Evolutionary conservation across 192 early-diverging fungal species (phyloP), one percentile per base, ranked within the genome.

Genomic region (Backusella circina): DNA sequence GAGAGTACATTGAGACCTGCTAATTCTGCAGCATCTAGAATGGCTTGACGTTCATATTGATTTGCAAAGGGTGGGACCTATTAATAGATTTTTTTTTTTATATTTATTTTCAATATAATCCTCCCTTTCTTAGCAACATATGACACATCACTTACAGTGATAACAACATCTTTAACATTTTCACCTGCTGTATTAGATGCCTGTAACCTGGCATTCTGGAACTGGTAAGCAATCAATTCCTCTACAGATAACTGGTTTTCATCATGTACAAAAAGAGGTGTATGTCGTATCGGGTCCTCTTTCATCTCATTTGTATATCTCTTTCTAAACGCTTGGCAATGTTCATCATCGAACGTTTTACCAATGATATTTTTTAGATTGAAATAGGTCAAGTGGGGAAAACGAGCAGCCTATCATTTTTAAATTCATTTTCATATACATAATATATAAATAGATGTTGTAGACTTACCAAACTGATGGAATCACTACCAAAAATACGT

Each of bases 211-310:
- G 96, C 97, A 44, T 96, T 87, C 26, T 90, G 87, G 72, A 99
- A 89, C 84, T 97, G 95, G 90, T 97, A 96, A n/a, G 95, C 97
- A 44, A 98, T 90, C 37, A 99, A 83, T 79, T 99, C 96, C 77
- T 97, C 93, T n/a, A 93, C 93, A 4, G 91, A 85, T 71, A 90
- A 91, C 13, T 77, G 70, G 16, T 54, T 73, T 8, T 79, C 82
- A 2, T 90, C 82, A 36, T 91, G 87, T 70, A 85, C 80, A 83
- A 98, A 98, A 1, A 83, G 84, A 36, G 90, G 87, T 3, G 92
- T 91, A 39, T 89, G 87, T n/a, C 93, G 88, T 7, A 80, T 73
- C 0, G 87, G 79, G 75, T 95, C 93, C 13, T 84, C 78, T 37
- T 91, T 79, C 95, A 99, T 94, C 26, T 83, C 84, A 81, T 94